phyloP scores from a whole-genome alignment of 148 eudicot species.

The Nepenthes gracilis region DNA sequence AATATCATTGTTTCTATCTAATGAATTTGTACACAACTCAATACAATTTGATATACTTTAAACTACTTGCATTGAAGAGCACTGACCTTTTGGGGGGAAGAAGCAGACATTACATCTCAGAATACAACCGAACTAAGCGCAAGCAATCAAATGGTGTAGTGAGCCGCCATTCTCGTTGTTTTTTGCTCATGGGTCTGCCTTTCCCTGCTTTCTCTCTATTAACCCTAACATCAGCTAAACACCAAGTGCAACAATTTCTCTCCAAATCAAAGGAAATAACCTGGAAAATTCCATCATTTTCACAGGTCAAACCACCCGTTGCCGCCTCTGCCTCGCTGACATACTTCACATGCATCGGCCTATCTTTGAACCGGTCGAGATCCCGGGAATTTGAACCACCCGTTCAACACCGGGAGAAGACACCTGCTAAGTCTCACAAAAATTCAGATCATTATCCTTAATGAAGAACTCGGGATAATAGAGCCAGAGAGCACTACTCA shows the following conservation, averaged over 20 bases:
- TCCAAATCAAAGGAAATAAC: constrained; percentile 51
- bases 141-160: constrained; percentile 54
- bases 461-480: too few relatives aligned
- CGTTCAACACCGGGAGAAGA: constrained; percentile 94
- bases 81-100: too few relatives aligned
- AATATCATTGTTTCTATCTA: too few relatives aligned
- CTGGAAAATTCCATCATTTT: constrained; percentile 58
- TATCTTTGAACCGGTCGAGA: constrained; percentile 71
- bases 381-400: constrained; percentile 59
- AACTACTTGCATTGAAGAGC: too few relatives aligned
- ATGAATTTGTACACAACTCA: too few relatives aligned
- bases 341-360: constrained; percentile 67
- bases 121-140: constrained; percentile 43
- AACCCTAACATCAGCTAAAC: constrained; percentile 61
- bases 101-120: constrained; percentile 26
- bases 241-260: constrained; percentile 57
- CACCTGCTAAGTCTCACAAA: constrained; percentile 29
- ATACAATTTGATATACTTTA: too few relatives aligned
- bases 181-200: constrained; percentile 80
- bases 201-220: constrained; percentile 81
- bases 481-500: too few relatives aligned
- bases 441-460: background rate
- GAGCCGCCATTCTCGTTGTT: constrained; percentile 74
- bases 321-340: constrained; percentile 17
- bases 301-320: constrained; percentile 20